These are phyloP conservation scores for Serendipita indica DNA, from an alignment of 768 basidiomycete genomes.

Conservation along the genomic window DNA sequence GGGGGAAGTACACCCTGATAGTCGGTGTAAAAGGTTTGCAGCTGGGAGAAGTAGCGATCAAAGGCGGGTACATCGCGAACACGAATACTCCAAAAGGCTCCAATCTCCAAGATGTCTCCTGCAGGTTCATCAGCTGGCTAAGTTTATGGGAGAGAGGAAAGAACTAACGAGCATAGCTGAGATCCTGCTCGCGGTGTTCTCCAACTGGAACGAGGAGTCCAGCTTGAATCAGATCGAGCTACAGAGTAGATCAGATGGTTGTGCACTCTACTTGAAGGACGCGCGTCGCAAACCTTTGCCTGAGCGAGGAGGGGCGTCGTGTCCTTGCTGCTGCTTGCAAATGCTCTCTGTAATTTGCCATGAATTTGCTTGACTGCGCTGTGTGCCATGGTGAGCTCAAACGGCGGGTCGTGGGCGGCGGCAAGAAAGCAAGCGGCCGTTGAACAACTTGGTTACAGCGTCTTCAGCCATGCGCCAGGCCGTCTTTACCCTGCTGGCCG, in stretches of 20 bases:
- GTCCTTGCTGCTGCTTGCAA: background rate
- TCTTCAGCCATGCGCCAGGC: constrained; percentile 2
- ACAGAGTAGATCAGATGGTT: constrained; percentile 2
- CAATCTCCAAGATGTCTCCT: constrained; percentile 94
- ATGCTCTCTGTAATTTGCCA: background rate
- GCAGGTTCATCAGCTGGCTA: constrained; percentile 8
- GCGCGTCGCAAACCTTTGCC: constrained; percentile 16
- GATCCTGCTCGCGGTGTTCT: constrained; percentile 46
- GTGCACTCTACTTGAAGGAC: background rate
- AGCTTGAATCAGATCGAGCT: constrained; percentile 66
- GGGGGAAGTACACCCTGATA: constrained; percentile 67
- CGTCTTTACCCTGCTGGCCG: background rate
- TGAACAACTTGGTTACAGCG: background rate
- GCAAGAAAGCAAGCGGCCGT: background rate
- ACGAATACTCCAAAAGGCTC: constrained; percentile 86
- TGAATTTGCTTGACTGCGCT: background rate
- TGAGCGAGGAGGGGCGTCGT: constrained; percentile 12
- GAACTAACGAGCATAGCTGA: constrained; percentile 56
- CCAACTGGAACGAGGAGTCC: constrained; percentile 64
- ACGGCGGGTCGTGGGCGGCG: background rate
- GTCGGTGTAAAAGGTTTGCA: constrained; percentile 81
- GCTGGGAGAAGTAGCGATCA: constrained; percentile 86
- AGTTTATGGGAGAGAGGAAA: background rate
- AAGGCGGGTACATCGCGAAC: constrained; percentile 81
- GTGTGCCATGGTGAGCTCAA: background rate